Evolutionary conservation across 108 stramenopile species (phyloP).

Genomic region (Parmales sp.): DNA sequence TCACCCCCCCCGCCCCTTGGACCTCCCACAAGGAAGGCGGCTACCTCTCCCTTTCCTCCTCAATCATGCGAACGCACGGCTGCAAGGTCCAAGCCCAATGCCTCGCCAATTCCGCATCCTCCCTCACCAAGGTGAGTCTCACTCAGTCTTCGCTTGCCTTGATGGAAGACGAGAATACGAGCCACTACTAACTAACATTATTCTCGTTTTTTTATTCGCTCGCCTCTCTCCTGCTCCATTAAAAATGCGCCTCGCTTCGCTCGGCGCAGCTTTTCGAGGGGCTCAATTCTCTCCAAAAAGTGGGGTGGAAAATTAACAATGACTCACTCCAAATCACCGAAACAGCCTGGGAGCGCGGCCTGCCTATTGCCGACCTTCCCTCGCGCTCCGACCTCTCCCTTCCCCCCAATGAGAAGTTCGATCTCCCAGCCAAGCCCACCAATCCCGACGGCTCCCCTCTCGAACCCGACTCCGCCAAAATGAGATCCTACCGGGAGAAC

Average conservation of each 20-base stretch:
- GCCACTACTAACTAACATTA: too few species aligned
- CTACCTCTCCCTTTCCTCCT: conserved; percentile 53
- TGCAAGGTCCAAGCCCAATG: conserved; percentile 57
- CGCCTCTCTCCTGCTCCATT: too few species aligned
- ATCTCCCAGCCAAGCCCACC: neutral
- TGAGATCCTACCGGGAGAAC: conserved; percentile 17
- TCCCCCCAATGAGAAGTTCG: conserved; percentile 32
- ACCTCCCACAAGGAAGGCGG: conserved; percentile 52
- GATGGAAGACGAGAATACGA: too few species aligned
- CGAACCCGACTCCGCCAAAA: neutral
- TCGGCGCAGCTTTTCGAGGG: conserved; percentile 63
- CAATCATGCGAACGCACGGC: conserved; percentile 67
- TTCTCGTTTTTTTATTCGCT: too few species aligned
- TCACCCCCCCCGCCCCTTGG: conserved; percentile 81
- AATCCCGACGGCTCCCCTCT: neutral
- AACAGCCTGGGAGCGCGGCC: conserved; percentile 60
- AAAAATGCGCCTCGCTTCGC: too few species aligned
- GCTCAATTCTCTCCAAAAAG: conserved; percentile 68
- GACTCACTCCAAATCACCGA: conserved; percentile 56
- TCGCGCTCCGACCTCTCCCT: conserved; percentile 60
- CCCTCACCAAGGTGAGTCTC: too few species aligned
- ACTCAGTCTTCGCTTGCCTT: too few species aligned
- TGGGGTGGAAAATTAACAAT: conserved; percentile 76
- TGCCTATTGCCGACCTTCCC: conserved; percentile 77
- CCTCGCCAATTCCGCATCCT: conserved; percentile 46